Percentiles rank a stretch among this genome's conserved stretches.
Evolutionary conservation across 1,284 basidiomycete species (phyloP).

Genomic region (Phlebopus sp.): DNA sequence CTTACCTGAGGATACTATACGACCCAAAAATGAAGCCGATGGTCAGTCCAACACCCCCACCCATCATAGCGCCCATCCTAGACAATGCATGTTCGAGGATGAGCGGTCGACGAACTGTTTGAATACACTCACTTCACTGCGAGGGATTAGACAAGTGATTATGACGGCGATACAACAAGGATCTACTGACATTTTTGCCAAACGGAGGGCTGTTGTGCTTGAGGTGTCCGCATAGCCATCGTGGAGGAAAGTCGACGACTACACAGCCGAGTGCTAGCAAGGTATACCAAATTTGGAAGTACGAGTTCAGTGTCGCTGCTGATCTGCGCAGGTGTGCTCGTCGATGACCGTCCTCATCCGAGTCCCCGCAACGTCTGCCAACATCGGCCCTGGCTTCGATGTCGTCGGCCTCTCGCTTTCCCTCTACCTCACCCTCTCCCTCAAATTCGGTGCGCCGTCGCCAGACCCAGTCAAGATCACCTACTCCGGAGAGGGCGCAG

Average conservation of each 20-base stretch:
- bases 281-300: too few relatives aligned
- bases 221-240: constrained; percentile 35
- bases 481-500: constrained; percentile 87
- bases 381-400: constrained; percentile 98
- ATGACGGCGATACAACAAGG: background rate
- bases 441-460: constrained; percentile 46
- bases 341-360: constrained; percentile 57
- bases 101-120: constrained; percentile 4
- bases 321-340: too few relatives aligned
- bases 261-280: background rate
- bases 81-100: constrained; percentile 14
- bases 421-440: constrained; percentile 78
- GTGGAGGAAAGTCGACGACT: background rate
- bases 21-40: constrained; percentile 96
- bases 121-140: constrained; percentile 49
- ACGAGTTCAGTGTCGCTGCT: too few relatives aligned
- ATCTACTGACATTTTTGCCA: constrained; percentile 69
- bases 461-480: constrained; percentile 59
- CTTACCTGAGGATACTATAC: constrained; percentile 82
- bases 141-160: constrained; percentile 17
- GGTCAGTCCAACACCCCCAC: constrained; percentile 87
- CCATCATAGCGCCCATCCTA: constrained; percentile 93
- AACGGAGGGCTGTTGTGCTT: constrained; percentile 55
- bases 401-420: constrained; percentile 97
- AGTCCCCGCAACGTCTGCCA: constrained; percentile 95